These are phyloP conservation scores for Isoetes taiwanensis DNA, from an alignment of 75 land plant species.

Conservation along the genomic window DNA sequence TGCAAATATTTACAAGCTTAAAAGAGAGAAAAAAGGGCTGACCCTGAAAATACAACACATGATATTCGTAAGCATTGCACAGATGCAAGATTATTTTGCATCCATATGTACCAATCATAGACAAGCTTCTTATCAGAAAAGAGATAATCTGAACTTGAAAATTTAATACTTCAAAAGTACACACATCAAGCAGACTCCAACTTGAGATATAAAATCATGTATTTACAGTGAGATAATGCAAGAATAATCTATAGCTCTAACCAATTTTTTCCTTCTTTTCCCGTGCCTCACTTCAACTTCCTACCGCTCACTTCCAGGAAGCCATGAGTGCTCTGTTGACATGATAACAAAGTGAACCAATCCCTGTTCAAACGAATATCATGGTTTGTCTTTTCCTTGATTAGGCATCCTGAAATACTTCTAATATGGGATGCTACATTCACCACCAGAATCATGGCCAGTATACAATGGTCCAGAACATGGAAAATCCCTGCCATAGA, in stretches of 20 bases:
- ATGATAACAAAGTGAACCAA: constrained; percentile 74
- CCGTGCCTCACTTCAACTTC: no score
- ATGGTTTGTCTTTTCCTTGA: constrained; percentile 65
- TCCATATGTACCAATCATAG: constrained; percentile 45
- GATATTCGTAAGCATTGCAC: constrained; percentile 53
- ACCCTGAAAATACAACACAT: constrained; percentile 71
- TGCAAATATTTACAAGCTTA: no score
- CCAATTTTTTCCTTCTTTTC: constrained; percentile 52
- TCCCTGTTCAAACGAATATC: constrained; percentile 73
- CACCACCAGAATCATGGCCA: constrained; percentile 87
- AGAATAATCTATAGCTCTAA: no score
- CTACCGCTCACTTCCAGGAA: constrained; percentile 40
- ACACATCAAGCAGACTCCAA: background rate
- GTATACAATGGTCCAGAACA: constrained; percentile 42
- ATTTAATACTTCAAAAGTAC: no score
- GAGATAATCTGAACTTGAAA: no score
- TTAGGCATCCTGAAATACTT: constrained; percentile 79
- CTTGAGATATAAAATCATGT: background rate
- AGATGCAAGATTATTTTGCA: constrained; percentile 49
- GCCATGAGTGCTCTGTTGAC: constrained; percentile 76
- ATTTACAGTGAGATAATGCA: no score
- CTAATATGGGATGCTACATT: constrained; percentile 84
- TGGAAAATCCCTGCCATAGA: constrained; percentile 48
- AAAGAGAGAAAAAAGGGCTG: no score
- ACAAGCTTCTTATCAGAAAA: no score